Evolutionary conservation across 805 yeast species (phyloP).

Genomic region (Kazachstania bromeliacearum): DNA sequence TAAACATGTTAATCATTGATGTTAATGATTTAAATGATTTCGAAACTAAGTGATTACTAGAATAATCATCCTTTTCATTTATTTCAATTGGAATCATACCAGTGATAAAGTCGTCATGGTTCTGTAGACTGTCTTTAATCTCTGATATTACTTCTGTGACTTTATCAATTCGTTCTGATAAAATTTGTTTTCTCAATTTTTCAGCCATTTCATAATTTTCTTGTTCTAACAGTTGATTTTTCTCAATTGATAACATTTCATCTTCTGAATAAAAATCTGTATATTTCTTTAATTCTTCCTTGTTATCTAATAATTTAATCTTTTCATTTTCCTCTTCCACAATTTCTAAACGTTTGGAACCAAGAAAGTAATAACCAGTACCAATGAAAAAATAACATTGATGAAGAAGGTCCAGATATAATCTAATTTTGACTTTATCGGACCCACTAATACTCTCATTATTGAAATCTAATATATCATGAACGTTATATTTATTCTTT

Average conservation of each 20-base stretch:
- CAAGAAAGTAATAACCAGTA: slow-evolving; percentile 24
- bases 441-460: neutral
- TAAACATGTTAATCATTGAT: slow-evolving; percentile 9
- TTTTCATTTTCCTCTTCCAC: slow-evolving; percentile 26
- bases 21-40: slow-evolving; percentile 17
- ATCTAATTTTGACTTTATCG: slow-evolving; percentile 11
- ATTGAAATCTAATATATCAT: slow-evolving; percentile 10
- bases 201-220: slow-evolving; percentile 55
- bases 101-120: slow-evolving; percentile 3
- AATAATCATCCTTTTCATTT: slow-evolving; percentile 13
- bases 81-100: slow-evolving; percentile 10
- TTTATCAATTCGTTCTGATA: slow-evolving; percentile 32
- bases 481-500: slow-evolving; percentile 13
- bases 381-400: slow-evolving; percentile 72
- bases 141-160: slow-evolving; percentile 19
- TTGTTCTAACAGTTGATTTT: slow-evolving; percentile 40
- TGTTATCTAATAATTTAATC: slow-evolving; percentile 3
- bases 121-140: slow-evolving; percentile 14
- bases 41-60: slow-evolving; percentile 14
- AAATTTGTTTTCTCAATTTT: slow-evolving; percentile 40
- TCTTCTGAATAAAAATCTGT: slow-evolving; percentile 17
- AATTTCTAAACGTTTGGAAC: slow-evolving; percentile 20
- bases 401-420: slow-evolving; percentile 48
- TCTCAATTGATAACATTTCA: slow-evolving; percentile 22
- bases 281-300: slow-evolving; percentile 7